Percentiles rank a stretch among this genome's conserved stretches.
Evolutionary conservation across 257 asterid species (phyloP).

Genomic region (Thymus quinquecostatus): DNA sequence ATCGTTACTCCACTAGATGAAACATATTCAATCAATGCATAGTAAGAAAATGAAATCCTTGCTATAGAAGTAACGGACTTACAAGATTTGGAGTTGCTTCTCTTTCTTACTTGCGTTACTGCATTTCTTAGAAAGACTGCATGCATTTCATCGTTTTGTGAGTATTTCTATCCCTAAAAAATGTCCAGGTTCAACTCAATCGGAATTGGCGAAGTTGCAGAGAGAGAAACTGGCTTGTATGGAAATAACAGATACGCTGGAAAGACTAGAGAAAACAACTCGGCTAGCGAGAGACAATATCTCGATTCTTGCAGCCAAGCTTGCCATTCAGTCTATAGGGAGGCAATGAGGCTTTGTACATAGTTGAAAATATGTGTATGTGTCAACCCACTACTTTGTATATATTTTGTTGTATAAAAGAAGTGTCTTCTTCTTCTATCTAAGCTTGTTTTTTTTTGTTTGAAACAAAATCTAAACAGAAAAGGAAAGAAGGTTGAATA

Average conservation of each 20-base stretch:
- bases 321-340: conserved; percentile 75
- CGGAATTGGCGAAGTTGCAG: conserved; percentile 60
- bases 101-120: not conserved
- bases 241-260: conserved; percentile 66
- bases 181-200: conserved; percentile 52
- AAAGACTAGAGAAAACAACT: conserved; percentile 56
- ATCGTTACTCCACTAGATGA: not conserved
- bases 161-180: conserved; percentile 15
- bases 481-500: too few relatives aligned
- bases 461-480: not conserved
- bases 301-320: conserved; percentile 72
- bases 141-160: not conserved
- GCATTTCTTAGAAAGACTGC: too few relatives aligned
- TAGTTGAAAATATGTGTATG: not conserved
- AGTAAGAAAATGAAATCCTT: not conserved
- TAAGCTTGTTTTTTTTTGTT: not conserved
- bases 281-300: conserved; percentile 51
- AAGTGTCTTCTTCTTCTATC: not conserved
- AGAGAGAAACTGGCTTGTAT: conserved; percentile 63
- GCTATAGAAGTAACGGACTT: not conserved
- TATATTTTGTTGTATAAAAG: not conserved
- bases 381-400: not conserved
- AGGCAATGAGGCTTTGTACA: conserved; percentile 27
- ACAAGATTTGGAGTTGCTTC: conserved; percentile 4
- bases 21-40: not conserved